phyloP scores from a whole-genome alignment of 2,329 filamentous ascomycete genomes.

The Pyricularia grisea region DNA sequence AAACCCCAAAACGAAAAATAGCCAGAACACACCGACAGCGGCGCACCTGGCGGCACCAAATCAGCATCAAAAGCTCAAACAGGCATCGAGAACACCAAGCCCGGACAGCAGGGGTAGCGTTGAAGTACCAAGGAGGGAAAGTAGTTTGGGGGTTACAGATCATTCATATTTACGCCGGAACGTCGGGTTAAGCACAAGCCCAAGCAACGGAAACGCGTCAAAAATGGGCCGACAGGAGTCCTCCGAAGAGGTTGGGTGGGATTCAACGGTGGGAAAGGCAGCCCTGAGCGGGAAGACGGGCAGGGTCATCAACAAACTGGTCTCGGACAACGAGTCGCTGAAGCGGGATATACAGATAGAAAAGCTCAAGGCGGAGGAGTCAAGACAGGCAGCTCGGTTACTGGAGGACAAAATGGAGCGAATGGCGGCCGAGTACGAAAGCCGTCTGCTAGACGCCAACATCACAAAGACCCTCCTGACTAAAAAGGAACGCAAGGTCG shows the following conservation, averaged over 20 bases:
- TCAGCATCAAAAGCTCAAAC: slow-evolving; percentile 6
- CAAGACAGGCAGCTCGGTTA: slow-evolving; percentile 57
- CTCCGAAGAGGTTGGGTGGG: slow-evolving; percentile 32
- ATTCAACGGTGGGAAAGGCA: slow-evolving; percentile 60
- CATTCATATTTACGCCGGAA: background rate
- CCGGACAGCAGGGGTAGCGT: slow-evolving; percentile 11
- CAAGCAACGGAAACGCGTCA: background rate
- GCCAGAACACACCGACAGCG: slow-evolving; percentile 13
- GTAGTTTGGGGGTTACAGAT: slow-evolving; percentile 9
- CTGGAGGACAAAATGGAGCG: slow-evolving; percentile 65
- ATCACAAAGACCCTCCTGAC: slow-evolving; percentile 63
- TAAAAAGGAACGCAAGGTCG: slow-evolving; percentile 66
- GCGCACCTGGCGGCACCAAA: slow-evolving; percentile 6
- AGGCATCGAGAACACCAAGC: slow-evolving; percentile 8
- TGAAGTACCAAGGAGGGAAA: slow-evolving; percentile 17
- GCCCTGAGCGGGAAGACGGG: slow-evolving; percentile 61
- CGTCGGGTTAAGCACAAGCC: background rate
- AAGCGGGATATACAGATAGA: slow-evolving; percentile 65
- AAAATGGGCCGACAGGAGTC: slow-evolving; percentile 12
- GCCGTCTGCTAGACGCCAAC: slow-evolving; percentile 57
- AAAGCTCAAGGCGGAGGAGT: slow-evolving; percentile 56
- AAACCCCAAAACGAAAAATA: slow-evolving; percentile 25
- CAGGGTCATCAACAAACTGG: slow-evolving; percentile 70
- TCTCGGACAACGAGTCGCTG: slow-evolving; percentile 70
- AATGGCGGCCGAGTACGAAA: slow-evolving; percentile 58